phyloP scores from a whole-genome alignment of 768 basidiomycete genomes.

The Kwoniella newhampshirensis region DNA sequence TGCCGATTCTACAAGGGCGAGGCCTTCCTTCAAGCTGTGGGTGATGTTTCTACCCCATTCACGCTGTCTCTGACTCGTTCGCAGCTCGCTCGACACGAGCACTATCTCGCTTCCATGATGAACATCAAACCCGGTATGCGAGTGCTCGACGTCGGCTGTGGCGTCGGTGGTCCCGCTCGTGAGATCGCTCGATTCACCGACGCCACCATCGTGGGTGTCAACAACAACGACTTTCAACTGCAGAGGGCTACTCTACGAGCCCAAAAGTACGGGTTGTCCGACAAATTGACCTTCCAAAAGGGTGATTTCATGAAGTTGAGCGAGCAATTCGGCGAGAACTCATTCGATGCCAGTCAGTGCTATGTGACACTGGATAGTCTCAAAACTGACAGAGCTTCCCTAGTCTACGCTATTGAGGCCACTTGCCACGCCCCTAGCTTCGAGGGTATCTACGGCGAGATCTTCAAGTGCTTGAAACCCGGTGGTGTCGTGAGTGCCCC shows the following conservation, averaged over 20 bases:
- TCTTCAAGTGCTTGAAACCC: conserved; percentile 89
- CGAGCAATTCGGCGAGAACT: conserved; percentile 87
- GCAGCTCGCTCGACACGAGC: conserved; percentile 85
- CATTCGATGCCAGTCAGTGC: conserved; percentile 87
- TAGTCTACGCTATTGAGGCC: conserved; percentile 96
- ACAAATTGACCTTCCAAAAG: conserved; percentile 77
- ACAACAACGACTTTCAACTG: conserved; percentile 96
- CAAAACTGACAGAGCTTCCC: too few relatives aligned
- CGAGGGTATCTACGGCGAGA: conserved; percentile 93
- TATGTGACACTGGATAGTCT: too few relatives aligned
- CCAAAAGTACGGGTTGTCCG: conserved; percentile 67
- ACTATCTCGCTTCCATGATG: conserved; percentile 91
- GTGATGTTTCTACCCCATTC: conserved; percentile 4
- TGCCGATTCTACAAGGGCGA: conserved; percentile 91
- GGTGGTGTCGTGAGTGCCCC: conserved; percentile 75
- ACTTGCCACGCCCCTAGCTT: conserved; percentile 94
- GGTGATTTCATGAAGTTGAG: conserved; percentile 95
- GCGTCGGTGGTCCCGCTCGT: conserved; percentile 94
- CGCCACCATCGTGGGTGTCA: conserved; percentile 76
- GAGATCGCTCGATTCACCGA: conserved; percentile 92
- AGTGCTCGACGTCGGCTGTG: conserved; percentile 97
- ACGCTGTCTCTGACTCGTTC: neutral
- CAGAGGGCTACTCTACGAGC: conserved; percentile 83
- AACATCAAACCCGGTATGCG: conserved; percentile 81
- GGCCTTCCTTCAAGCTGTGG: conserved; percentile 53